Evolutionary conservation across 83 land plant genomes (phyloP), one percentile per base, ranked within the genome.

Genomic region (Picea abies): DNA sequence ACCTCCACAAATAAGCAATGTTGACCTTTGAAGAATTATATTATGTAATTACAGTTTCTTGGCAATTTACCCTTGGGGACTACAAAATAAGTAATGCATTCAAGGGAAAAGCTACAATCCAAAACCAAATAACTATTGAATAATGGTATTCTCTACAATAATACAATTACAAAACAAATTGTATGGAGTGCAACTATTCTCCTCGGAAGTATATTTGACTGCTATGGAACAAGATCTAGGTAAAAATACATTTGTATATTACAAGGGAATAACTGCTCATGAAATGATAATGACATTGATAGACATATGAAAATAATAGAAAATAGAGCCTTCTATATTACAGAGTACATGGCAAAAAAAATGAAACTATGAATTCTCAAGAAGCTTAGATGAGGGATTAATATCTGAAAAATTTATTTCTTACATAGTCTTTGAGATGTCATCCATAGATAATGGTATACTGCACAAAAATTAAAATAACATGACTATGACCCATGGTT

Each of bases 91-190:
- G 22, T 75, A 75, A 75, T 7, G 6, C 60, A 29, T 47, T 47
- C 58, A 75, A 47, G 60, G 78, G 78, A 75, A n/a, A 37, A 75
- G 78, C 78, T 11, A 75, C 26, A 75, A 75, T 75, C 26, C 12
- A 47, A 75, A 75, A n/a, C 58, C 78, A 75, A 49, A 47, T 22
- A 75, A 75, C n/a, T 14, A 75, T 60, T 19, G 14, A 75, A 75
- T 23, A 75, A 75, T 22, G 19, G 41, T 47, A 75, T 44, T 41
- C 16, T 41, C 60, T 47, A 75, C n/a, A 22, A 23, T 44, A 75
- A 75, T 47, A 49, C 47, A 75, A 75, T 37, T 44, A 75, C 49
- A 56, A 75, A 75, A 47, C 32, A 75, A 75, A 26, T 12, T 47
- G 78, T 12, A 60, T 47, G 56, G 12, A 60, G 52, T 3, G 29